Evolutionary conservation across 2,329 filamentous ascomycete species (phyloP), one percentile per base, ranked within the genome.

Genomic region (Leptographium radiaticola): DNA sequence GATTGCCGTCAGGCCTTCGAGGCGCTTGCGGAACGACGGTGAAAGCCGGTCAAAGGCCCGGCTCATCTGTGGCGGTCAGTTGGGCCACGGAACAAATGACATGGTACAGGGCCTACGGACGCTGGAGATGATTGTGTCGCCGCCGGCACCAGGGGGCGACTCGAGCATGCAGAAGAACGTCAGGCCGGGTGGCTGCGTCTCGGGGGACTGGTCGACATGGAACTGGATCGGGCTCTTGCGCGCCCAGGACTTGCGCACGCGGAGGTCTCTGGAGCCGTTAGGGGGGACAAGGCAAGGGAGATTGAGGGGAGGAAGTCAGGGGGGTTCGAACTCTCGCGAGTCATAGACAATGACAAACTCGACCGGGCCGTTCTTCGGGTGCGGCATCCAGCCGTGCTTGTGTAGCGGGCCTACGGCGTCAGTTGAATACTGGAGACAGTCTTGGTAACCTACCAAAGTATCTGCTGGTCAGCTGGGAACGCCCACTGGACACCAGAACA

Each of bases 101-200:
- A 57, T 40, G n/a, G 53, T 52, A n/a, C 43, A 16, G 13, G 20
- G 4, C 25, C 11, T 51, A 58, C 33, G 55, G 53, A 34, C 30
- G 16, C 44, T 47, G 13, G 44, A 47, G 63, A 95, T 95, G 6
- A 94, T 71, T 0, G 89, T 95, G 64, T 95, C 89, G 47, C 89
- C 89, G 33, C 89, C 90, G 0, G 81, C 83, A 36, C 79, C 75
- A 0, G 49, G 58, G 6, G 89, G 89, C 39, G 79, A 84, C 63
- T 95, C 89, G n/a, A 95, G 77, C 53, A 89, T 75, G 64, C 94
- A 95, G 40, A 95, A 70, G 69, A 95, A 94, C 0, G 90, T 95
- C 0, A 89, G 95, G 25, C 89, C 88, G 0, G 90, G 89, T 1
- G 90, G 89, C 69, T 96, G 89, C 59, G 80, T 72, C 71, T 95